Base-by-base conservation (phyloP, 2,329 filamentous ascomycete genomes). In the Penicillium freii region DNA sequence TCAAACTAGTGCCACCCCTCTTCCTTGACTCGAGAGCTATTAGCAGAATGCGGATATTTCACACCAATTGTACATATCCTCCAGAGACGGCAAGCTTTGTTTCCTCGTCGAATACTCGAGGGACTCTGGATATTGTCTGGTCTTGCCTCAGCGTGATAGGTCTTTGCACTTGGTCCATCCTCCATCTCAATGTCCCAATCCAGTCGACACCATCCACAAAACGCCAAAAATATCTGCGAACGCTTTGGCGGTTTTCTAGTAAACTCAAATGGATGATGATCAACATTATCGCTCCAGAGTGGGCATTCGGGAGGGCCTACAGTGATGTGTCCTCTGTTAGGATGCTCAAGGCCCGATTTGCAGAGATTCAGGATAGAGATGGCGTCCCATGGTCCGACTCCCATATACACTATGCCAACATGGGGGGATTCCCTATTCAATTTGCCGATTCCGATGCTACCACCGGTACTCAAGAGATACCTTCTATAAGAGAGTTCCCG, bases 41-140 rank as follows among this genome's bases (percentile, higher is more conserved):
- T 36, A 10, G 19, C 31, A 49, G 33, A 13, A 49, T 49, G 46
- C 33, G 38, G 19, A 38, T 10, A 36, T 49, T 38, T 3, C 21
- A 38, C 21, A 27, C 5, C 21, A 38, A 27, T 11, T 49, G 33
- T 27, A 27, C 33, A 10, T 38, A 34, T 19, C 33, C 15, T 8
- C 6, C 10, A 38, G 23, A 27, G 21, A 27, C 46, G 8, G 31
- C 23, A 49, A 15, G 21, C 42, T 66, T 57, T 45, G 29, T 31
- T 31, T 31, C 29, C 29, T 31, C 29, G 10, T 10, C 29, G 29
- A 31, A 13, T 31, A 11, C 29, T 13, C 29, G 10, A 31, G 29
- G 29, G 29, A 13, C 10, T 31, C 10, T 31, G 29, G 29, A 31
- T 31, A 31, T 31, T 31, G 29, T 31, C 10, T 31, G 29, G 29